Percentiles rank a stretch among this genome's conserved stretches.
phyloP scores from a whole-genome alignment of 441 rosid species.

The Metrosideros polymorpha region DNA sequence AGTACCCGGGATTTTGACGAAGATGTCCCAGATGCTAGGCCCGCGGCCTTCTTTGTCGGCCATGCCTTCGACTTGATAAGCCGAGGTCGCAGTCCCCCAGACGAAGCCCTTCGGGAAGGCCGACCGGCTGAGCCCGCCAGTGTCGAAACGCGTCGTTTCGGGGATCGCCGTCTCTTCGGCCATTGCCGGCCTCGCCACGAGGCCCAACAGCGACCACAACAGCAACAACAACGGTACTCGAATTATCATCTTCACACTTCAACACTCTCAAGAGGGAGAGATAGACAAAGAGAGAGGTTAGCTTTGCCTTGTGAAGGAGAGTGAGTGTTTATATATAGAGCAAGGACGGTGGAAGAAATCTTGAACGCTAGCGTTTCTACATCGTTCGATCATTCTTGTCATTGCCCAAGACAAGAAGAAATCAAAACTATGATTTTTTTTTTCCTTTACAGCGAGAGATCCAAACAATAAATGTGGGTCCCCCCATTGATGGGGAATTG shows the following conservation, averaged over 20 bases:
- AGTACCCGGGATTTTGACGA: conserved; percentile 65
- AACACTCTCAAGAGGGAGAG: background rate
- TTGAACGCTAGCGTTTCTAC: background rate
- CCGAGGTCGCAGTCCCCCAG: conserved; percentile 91
- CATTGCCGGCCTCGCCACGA: conserved; percentile 5
- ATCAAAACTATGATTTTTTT: background rate
- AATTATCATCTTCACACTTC: background rate
- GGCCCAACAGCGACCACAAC: background rate
- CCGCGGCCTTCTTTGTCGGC: conserved; percentile 88
- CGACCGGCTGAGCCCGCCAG: conserved; percentile 61
- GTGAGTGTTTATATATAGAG: background rate
- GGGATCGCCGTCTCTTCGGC: conserved; percentile 5
- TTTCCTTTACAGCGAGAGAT: background rate
- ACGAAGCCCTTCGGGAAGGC: conserved; percentile 57
- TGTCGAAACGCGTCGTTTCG: conserved; percentile 24
- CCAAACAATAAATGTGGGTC: background rate
- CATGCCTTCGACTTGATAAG: conserved; percentile 96
- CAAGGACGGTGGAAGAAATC: background rate
- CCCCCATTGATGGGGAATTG: background rate
- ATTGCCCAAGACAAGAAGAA: background rate
- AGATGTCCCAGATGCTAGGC: conserved; percentile 95
- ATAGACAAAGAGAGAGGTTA: background rate
- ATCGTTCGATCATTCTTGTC: background rate
- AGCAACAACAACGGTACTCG: background rate
- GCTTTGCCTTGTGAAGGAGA: background rate